These are phyloP conservation scores for Xylariomycetidae sp. DNA, from an alignment of 2,329 filamentous ascomycete species.

Conservation along the genomic window DNA sequence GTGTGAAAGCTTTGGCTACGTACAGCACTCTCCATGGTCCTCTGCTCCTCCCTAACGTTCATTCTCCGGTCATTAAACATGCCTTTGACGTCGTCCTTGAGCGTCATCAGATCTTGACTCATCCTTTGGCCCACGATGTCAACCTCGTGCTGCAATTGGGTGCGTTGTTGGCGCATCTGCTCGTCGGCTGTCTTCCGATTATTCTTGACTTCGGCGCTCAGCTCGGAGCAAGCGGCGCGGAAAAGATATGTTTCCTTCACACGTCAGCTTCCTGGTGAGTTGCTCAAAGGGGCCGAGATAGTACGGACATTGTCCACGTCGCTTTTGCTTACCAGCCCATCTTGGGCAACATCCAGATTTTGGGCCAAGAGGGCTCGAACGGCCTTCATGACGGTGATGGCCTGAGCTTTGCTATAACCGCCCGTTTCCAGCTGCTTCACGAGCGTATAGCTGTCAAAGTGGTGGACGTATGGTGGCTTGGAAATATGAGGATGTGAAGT, in stretches of 20 bases:
- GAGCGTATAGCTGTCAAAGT: constrained; percentile 91
- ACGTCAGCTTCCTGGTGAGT: neutral
- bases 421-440: constrained; percentile 72
- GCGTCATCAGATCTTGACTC: constrained; percentile 72
- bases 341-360: constrained; percentile 77
- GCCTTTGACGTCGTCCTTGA: constrained; percentile 90
- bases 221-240: constrained; percentile 85
- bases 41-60: constrained; percentile 83
- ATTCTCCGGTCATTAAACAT: constrained; percentile 97
- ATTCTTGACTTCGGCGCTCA: constrained; percentile 80
- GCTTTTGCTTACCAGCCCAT: constrained; percentile 79
- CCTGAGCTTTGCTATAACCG: constrained; percentile 70
- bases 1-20: constrained; percentile 21
- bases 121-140: constrained; percentile 84
- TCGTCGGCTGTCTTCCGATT: constrained; percentile 74
- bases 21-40: constrained; percentile 75
- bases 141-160: constrained; percentile 87
- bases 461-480: constrained; percentile 80
- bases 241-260: constrained; percentile 83
- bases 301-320: constrained; percentile 73
- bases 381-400: constrained; percentile 87
- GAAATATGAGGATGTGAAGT: constrained; percentile 55
- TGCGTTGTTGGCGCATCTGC: constrained; percentile 75
- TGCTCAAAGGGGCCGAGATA: constrained; percentile 5
- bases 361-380: constrained; percentile 71